Percentiles rank a stretch among this genome's conserved stretches.
phyloP scores from a whole-genome alignment of 1,284 basidiomycete genomes.

The Fomitopsis betulina region DNA sequence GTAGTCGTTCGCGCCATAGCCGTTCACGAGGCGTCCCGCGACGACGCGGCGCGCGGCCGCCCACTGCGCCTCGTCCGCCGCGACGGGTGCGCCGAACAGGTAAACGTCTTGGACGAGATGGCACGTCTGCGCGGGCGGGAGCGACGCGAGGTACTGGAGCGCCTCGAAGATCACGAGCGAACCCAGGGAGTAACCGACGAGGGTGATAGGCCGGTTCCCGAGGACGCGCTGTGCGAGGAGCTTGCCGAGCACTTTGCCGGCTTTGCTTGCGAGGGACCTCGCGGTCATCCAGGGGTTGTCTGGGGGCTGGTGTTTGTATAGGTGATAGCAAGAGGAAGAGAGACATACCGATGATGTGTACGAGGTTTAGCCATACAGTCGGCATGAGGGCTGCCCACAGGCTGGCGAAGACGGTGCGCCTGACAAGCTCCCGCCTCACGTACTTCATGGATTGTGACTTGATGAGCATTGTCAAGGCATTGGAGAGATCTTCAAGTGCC shows the following conservation, averaged over 20 bases:
- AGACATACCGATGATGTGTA: conserved; percentile 45
- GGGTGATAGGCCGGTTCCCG: conserved; percentile 51
- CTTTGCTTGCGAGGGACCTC: conserved; percentile 45
- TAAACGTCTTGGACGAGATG: conserved; percentile 71
- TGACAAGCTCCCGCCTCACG: conserved; percentile 44
- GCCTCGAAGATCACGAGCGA: conserved; percentile 52
- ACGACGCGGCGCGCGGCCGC: conserved; percentile 60
- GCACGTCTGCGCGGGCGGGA: conserved; percentile 39
- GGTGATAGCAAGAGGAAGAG: background rate
- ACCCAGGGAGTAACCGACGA: conserved; percentile 55
- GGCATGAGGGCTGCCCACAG: conserved; percentile 49
- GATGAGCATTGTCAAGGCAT: conserved; percentile 41
- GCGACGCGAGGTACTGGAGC: conserved; percentile 31
- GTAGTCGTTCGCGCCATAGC: conserved; percentile 68
- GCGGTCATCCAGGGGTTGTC: conserved; percentile 62
- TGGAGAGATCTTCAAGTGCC: conserved; percentile 45
- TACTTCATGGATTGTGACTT: conserved; percentile 48
- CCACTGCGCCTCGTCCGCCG: conserved; percentile 55
- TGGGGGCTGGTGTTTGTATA: conserved; percentile 14
- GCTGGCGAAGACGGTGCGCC: conserved; percentile 45
- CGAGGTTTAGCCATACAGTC: conserved; percentile 47
- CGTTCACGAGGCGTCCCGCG: conserved; percentile 69
- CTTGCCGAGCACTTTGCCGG: conserved; percentile 51
- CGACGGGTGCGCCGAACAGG: conserved; percentile 67
- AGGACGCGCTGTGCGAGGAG: conserved; percentile 48